Evolutionary conservation across 1,139 yeast genomes (phyloP).

Genomic region (Sugiyamaella xylanicola): DNA sequence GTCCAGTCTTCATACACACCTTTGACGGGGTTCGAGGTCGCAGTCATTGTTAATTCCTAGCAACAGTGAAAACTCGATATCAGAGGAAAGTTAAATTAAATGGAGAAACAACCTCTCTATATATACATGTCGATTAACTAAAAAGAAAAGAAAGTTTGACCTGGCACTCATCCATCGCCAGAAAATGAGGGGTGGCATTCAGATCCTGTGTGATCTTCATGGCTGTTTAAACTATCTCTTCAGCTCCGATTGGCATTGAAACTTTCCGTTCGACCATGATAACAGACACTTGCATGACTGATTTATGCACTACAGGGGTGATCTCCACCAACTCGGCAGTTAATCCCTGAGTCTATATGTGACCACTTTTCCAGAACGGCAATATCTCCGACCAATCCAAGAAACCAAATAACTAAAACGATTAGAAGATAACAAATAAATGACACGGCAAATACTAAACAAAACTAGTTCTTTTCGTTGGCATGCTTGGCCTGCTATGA

Average conservation of each 20-base stretch:
- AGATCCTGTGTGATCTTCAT: background rate
- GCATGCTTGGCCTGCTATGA: background rate
- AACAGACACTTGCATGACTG: constrained; percentile 6
- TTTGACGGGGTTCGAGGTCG: constrained; percentile 3
- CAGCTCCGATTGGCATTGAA: constrained; percentile 13
- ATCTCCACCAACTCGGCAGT: background rate
- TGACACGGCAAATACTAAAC: no score
- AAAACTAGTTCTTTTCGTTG: no score
- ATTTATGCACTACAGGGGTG: background rate
- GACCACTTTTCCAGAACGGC: no score
- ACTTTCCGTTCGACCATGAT: background rate
- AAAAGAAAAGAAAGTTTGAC: background rate
- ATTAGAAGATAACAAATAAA: no score
- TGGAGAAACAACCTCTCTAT: constrained; percentile 1
- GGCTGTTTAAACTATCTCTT: background rate
- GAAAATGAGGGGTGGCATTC: background rate
- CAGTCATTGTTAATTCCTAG: no score
- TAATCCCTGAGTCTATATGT: background rate
- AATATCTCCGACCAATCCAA: background rate
- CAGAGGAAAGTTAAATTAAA: background rate
- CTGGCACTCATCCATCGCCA: background rate
- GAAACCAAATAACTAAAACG: no score
- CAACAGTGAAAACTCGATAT: no score
- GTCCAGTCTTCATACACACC: constrained; percentile 1
- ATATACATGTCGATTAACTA: background rate